phyloP scores from a whole-genome alignment of 2,329 filamentous ascomycete genomes.

The Penicillium crustosum region DNA sequence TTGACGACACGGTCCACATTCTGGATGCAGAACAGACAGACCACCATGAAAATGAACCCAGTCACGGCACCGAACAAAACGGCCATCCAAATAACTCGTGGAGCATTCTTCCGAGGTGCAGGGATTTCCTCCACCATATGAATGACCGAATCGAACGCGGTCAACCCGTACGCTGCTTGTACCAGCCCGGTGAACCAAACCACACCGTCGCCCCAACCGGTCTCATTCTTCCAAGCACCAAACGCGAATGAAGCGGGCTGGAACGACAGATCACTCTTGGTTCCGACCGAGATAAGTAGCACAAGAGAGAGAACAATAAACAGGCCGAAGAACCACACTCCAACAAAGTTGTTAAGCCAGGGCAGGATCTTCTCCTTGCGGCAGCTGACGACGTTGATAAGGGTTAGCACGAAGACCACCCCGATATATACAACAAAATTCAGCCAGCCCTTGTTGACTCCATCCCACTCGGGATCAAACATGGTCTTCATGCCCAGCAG shows the following conservation, averaged over 20 bases:
- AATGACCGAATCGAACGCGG: constrained; percentile 59
- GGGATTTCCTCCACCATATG: constrained; percentile 61
- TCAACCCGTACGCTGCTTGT: constrained; percentile 58
- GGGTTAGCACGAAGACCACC: constrained; percentile 50
- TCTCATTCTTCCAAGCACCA: constrained; percentile 52
- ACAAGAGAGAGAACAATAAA: constrained; percentile 55
- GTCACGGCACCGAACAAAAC: constrained; percentile 52
- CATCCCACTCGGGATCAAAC: constrained; percentile 52
- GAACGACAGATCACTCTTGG: constrained; percentile 46
- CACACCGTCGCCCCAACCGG: constrained; percentile 56
- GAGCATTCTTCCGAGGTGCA: constrained; percentile 52
- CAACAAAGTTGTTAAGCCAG: constrained; percentile 58
- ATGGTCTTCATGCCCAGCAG: constrained; percentile 58
- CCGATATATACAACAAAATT: constrained; percentile 57
- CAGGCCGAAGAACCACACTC: constrained; percentile 53
- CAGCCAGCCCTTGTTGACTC: constrained; percentile 51
- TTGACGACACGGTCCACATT: constrained; percentile 45
- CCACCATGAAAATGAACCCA: constrained; percentile 54
- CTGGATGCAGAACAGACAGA: constrained; percentile 55
- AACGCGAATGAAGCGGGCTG: constrained; percentile 56
- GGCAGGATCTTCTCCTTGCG: constrained; percentile 51
- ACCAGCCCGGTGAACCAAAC: constrained; percentile 61
- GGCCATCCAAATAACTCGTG: constrained; percentile 54
- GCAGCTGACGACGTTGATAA: constrained; percentile 54
- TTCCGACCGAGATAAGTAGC: constrained; percentile 54